Conservation (phyloP, 2,329 filamentous ascomycete genomes). For the Colletotrichum salicis region DNA sequence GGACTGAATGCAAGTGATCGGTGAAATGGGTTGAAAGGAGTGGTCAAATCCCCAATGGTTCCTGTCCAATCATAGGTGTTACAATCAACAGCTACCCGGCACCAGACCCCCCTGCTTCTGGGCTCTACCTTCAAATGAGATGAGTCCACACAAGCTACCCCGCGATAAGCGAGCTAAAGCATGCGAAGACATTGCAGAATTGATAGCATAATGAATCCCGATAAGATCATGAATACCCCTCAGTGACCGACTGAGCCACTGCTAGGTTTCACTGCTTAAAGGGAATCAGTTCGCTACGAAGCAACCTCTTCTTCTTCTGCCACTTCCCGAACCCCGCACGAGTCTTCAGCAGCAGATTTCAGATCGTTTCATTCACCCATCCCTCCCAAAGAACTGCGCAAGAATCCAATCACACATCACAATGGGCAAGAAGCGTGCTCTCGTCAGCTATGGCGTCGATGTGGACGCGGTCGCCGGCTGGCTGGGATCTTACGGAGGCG, state of each 20-base stretch:
- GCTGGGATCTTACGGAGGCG: constrained; percentile 79
- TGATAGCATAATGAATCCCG: background rate
- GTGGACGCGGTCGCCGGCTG: constrained; percentile 82
- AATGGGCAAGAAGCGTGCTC: constrained; percentile 51
- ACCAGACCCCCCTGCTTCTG: background rate
- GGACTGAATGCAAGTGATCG: background rate
- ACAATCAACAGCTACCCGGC: background rate
- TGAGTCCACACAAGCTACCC: background rate
- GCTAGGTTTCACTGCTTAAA: background rate
- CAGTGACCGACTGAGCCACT: background rate
- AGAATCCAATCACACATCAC: background rate
- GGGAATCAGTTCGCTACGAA: background rate
- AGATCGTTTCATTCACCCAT: background rate
- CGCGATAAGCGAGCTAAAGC: background rate
- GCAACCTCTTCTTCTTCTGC: background rate
- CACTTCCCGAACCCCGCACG: background rate
- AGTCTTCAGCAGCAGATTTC: background rate
- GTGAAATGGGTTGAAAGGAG: background rate
- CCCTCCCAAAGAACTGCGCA: background rate
- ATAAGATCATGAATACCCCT: constrained; percentile 13
- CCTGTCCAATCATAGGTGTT: background rate
- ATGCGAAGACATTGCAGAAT: background rate
- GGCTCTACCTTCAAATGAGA: background rate
- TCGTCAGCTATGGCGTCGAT: constrained; percentile 73
- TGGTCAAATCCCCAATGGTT: background rate